Conservation (phyloP, 2,329 filamentous ascomycete genomes). For the Stemphylium lycopersici region DNA sequence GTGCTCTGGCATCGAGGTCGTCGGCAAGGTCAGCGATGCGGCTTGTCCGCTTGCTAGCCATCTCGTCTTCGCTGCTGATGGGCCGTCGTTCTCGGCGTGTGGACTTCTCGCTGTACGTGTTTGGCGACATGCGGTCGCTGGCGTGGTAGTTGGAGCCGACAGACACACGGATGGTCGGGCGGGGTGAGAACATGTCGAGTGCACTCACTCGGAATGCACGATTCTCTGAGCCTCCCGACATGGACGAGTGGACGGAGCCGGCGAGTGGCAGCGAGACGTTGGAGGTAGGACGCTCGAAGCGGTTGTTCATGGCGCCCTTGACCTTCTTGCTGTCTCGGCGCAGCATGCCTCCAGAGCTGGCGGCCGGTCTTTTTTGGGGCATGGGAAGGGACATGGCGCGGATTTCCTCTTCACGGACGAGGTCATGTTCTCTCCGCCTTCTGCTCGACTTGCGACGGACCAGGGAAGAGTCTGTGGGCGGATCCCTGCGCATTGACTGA, state of each 20-base stretch:
- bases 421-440: slow-evolving; percentile 68
- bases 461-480: slow-evolving; percentile 62
- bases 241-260: slow-evolving; percentile 76
- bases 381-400: slow-evolving; percentile 77
- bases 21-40: slow-evolving; percentile 76
- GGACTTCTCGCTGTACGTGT: slow-evolving; percentile 56
- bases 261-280: slow-evolving; percentile 76
- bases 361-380: slow-evolving; percentile 67
- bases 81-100: slow-evolving; percentile 59
- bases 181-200: slow-evolving; percentile 80
- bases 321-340: slow-evolving; percentile 71
- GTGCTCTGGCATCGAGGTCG: slow-evolving; percentile 79
- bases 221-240: slow-evolving; percentile 76
- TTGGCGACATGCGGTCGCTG: slow-evolving; percentile 39
- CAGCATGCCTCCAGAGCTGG: slow-evolving; percentile 65
- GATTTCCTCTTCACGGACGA: slow-evolving; percentile 84
- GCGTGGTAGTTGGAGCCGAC: slow-evolving; percentile 65
- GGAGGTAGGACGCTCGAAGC: slow-evolving; percentile 68
- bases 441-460: slow-evolving; percentile 75
- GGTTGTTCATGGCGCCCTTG: slow-evolving; percentile 61
- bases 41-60: slow-evolving; percentile 64
- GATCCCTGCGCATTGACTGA: slow-evolving; percentile 63
- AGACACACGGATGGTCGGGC: slow-evolving; percentile 80
- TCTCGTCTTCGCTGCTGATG: slow-evolving; percentile 52
- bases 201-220: slow-evolving; percentile 80